Evolutionary conservation across 2,329 filamentous ascomycete genomes (phyloP).

Genomic region (Aureobasidium uvarum): DNA sequence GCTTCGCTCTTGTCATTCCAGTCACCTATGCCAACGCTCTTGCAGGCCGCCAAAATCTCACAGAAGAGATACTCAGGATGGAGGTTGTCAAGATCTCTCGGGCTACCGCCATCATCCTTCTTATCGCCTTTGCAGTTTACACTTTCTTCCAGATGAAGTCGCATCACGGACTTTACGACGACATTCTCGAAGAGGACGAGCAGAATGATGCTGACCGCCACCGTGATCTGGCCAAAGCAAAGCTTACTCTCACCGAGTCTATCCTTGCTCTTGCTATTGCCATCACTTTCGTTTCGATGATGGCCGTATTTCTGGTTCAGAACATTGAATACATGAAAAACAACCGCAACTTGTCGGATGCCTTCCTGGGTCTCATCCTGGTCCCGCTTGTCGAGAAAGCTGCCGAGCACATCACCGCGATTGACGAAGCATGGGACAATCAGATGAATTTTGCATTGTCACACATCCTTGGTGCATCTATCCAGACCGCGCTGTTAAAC

Average conservation of each 20-base stretch:
- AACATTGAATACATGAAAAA: constrained; percentile 64
- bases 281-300: constrained; percentile 68
- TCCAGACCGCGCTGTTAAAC: constrained; percentile 88
- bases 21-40: constrained; percentile 54
- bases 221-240: constrained; percentile 59
- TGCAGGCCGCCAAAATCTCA: constrained; percentile 18
- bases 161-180: constrained; percentile 75
- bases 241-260: constrained; percentile 73
- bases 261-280: constrained; percentile 63
- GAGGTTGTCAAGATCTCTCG: constrained; percentile 66
- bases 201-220: constrained; percentile 62
- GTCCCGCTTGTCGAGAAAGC: constrained; percentile 81
- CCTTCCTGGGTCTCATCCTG: constrained; percentile 69
- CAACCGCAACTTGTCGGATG: constrained; percentile 52
- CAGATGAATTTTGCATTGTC: constrained; percentile 76
- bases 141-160: constrained; percentile 72
- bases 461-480: constrained; percentile 80
- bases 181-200: constrained; percentile 70
- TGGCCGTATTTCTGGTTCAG: constrained; percentile 72
- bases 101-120: constrained; percentile 66
- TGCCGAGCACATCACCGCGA: constrained; percentile 77
- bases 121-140: constrained; percentile 62
- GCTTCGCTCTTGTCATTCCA: constrained; percentile 51
- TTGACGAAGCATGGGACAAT: constrained; percentile 81
- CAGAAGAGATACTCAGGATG: constrained; percentile 44